phyloP scores from a whole-genome alignment of 2,329 filamentous ascomycete genomes.

The Penicillium sp. region DNA sequence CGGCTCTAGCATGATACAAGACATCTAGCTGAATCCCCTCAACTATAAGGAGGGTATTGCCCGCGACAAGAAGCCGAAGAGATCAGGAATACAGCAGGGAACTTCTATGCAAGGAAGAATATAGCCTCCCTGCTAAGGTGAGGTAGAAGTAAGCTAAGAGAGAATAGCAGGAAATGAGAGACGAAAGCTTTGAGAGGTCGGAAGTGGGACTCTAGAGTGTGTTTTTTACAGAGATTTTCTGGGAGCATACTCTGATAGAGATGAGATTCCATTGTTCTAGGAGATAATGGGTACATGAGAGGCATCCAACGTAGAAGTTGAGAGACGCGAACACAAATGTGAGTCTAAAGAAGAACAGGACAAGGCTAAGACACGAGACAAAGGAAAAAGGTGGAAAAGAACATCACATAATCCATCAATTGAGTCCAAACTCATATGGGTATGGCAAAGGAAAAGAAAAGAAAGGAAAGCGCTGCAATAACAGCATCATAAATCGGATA shows the following conservation, averaged over 20 bases:
- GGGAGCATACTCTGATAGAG: neutral
- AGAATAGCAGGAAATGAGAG: too few relatives aligned
- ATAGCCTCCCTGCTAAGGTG: too few relatives aligned
- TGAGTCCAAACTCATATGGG: neutral
- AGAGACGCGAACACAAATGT: neutral
- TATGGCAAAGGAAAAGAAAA: slow-evolving; percentile 1
- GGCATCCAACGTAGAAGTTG: neutral
- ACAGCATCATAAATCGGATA: neutral
- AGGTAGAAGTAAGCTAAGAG: too few relatives aligned
- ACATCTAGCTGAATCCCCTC: too few relatives aligned
- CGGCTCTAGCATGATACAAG: too few relatives aligned
- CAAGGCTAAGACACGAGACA: neutral
- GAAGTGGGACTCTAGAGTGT: too few relatives aligned
- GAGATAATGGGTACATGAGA: neutral
- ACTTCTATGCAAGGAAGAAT: too few relatives aligned
- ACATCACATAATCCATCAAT: slow-evolving; percentile 1
- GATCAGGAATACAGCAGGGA: too few relatives aligned
- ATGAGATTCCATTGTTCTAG: neutral
- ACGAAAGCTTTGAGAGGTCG: too few relatives aligned
- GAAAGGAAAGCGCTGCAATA: neutral
- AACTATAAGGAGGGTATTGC: too few relatives aligned
- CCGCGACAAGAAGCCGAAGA: too few relatives aligned
- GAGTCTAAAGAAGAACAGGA: neutral
- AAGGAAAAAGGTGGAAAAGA: slow-evolving; percentile 6
- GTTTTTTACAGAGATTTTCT: neutral